A percentile compares a stretch with the other conserved stretches of the same genome.
Evolutionary conservation across 352 stramenopile genomes (phyloP).

Genomic region (Globisporangium alternatum): DNA sequence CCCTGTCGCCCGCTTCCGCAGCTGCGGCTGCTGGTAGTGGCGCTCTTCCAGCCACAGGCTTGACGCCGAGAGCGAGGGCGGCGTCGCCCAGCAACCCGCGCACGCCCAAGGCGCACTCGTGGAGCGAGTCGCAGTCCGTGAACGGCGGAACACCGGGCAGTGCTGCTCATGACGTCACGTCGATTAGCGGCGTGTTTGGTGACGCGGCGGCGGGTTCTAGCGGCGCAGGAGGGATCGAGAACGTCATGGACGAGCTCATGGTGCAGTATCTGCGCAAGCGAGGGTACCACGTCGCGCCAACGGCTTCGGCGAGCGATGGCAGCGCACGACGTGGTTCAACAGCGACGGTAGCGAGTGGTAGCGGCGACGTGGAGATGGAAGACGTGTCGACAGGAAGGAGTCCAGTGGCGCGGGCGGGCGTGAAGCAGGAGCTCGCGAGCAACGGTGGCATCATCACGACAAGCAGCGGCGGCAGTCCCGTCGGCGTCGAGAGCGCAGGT

Average conservation of each 20-base stretch:
- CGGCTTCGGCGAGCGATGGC: neutral
- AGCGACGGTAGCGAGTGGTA: neutral
- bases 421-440: constrained; percentile 13
- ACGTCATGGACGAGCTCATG: constrained; percentile 67
- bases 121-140: constrained; percentile 4
- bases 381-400: constrained; percentile 1
- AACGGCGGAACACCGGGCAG: neutral
- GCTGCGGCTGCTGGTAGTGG: too few species aligned
- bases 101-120: constrained; percentile 8
- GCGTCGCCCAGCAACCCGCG: constrained; percentile 1
- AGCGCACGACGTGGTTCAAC: neutral
- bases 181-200: neutral
- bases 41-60: neutral
- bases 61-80: neutral
- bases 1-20: neutral
- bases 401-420: neutral
- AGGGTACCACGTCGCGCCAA: constrained; percentile 45
- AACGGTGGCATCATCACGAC: neutral
- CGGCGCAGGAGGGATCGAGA: constrained; percentile 11
- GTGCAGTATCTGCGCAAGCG: constrained; percentile 59
- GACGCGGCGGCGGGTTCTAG: neutral
- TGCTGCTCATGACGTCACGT: neutral
- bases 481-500: constrained; percentile 12
- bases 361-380: constrained; percentile 20
- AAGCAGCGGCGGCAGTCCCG: constrained; percentile 10